Base-by-base conservation (phyloP, 495 filamentous ascomycete genomes). In the Ramalina peruviana region DNA sequence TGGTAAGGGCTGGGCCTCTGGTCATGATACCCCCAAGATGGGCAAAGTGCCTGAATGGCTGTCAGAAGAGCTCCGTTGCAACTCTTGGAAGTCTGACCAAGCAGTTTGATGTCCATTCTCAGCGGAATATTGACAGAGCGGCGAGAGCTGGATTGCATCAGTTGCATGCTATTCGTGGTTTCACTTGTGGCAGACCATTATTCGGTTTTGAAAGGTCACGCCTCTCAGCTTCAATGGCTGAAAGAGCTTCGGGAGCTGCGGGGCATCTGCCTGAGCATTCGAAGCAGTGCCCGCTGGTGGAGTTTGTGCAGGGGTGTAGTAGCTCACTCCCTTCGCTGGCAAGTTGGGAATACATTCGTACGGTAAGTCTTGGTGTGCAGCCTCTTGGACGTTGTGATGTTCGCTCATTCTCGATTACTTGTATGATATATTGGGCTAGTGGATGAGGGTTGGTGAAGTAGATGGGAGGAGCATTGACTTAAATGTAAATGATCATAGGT, bases 121-220 rank as follows among this genome's bases (percentile, higher is more conserved):
- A 16, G 79, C 78, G 16, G 74, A 80, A 64, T 85, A 85, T 62
- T 83, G 80, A 67, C 83, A 87, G 53, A 83, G 66, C 0, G 80
- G 80, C 6, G 78, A 72, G 26, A 74, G 60, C 69, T 62, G 40
- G 15, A 30, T 7, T 25, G 33, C n/a, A 36, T 40, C 17, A 23
- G 33, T 36, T 7, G 12, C 6, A 36, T 9, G 40, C 17, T 17
- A 23, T 12, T 27, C 2, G 10, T 11, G 12, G 6, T 11, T 1
- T 10, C 36, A 27, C 26, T 4, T 39, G 12, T n/a, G 23, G 21
- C 68, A 51, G 61, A 72, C 72, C 44, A 76, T 73, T 30, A 82
- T 67, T 47, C 80, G 72, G 60, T 83, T 83, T 40, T 78, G 79
- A 45, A 84, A 67, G 6, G 65, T 74, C 11, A 74, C 54, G 7